phyloP scores from a whole-genome alignment of 257 asterid genomes.

The Solanum clarkiae region DNA sequence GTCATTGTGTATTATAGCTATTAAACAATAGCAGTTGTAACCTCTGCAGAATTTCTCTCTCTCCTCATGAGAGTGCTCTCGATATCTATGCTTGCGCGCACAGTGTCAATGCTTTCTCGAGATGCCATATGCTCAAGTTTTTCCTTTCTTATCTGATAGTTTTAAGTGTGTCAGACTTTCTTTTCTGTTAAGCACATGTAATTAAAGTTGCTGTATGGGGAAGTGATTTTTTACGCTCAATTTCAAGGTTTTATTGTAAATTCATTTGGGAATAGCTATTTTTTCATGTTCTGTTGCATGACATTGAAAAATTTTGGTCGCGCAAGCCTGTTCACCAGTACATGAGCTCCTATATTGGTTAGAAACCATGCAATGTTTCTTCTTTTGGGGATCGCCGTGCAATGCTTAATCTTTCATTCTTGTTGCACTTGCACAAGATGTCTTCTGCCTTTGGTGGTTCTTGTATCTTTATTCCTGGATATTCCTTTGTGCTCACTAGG shows the following conservation, averaged over 20 bases:
- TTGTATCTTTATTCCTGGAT: not conserved
- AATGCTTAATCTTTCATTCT: not conserved
- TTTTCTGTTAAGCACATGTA: not conserved
- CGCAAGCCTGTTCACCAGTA: not conserved
- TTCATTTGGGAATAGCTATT: not conserved
- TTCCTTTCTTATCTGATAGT: not conserved
- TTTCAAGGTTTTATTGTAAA: not conserved
- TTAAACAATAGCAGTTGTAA: not conserved
- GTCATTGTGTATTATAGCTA: not conserved
- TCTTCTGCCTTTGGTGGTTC: not conserved
- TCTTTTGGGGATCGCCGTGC: not conserved
- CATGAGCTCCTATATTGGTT: not conserved
- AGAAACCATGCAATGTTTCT: not conserved
- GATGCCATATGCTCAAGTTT: not conserved
- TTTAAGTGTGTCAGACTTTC: not conserved
- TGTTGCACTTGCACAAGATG: not conserved
- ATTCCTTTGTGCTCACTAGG: conserved; percentile 37
- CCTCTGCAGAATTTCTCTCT: not conserved
- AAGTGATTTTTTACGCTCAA: not conserved
- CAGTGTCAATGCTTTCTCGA: not conserved
- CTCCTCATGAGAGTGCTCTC: not conserved
- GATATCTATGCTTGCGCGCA: not conserved
- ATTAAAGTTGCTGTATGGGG: not conserved
- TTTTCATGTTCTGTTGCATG: not conserved
- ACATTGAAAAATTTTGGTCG: not conserved